These are phyloP conservation scores for Auricularia cornea DNA, from an alignment of 768 basidiomycete genomes.

Conservation along the genomic window DNA sequence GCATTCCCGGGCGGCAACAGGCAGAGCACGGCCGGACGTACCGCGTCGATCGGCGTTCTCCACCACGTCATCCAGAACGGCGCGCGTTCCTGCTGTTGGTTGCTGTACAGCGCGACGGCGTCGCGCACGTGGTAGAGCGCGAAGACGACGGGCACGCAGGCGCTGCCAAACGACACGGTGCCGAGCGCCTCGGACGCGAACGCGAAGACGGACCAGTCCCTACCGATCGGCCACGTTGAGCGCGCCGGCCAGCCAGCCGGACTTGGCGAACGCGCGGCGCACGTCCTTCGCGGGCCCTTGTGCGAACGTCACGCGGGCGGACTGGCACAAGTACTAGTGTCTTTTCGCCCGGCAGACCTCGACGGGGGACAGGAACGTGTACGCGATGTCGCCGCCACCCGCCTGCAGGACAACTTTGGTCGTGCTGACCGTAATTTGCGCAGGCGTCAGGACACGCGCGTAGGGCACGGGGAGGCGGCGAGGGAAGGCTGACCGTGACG, in stretches of 20 bases:
- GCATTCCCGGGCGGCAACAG: background rate
- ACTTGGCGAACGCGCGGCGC: slow-evolving; percentile 7
- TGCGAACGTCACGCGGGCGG: slow-evolving; percentile 9
- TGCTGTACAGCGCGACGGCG: slow-evolving; percentile 28
- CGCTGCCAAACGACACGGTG: slow-evolving; percentile 4
- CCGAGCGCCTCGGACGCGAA: slow-evolving; percentile 10
- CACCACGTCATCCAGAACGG: slow-evolving; percentile 25
- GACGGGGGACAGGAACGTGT: slow-evolving; percentile 13
- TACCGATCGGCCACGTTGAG: slow-evolving; percentile 11
- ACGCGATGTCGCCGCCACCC: slow-evolving; percentile 8
- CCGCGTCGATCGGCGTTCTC: slow-evolving; percentile 17
- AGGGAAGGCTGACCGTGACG: slow-evolving; percentile 5
- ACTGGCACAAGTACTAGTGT: too few relatives aligned
- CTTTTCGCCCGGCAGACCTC: background rate
- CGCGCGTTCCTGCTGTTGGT: slow-evolving; percentile 21
- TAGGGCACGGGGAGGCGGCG: background rate
- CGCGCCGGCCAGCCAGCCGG: slow-evolving; percentile 9
- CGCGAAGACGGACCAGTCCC: slow-evolving; percentile 14
- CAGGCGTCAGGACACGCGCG: background rate
- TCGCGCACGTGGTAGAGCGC: slow-evolving; percentile 30
- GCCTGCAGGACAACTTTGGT: slow-evolving; percentile 10
- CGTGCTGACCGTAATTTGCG: slow-evolving; percentile 9
- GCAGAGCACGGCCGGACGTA: slow-evolving; percentile 10
- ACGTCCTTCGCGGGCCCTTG: slow-evolving; percentile 8
- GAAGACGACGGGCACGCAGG: slow-evolving; percentile 16